These are phyloP conservation scores for Cercospora berteroae DNA, from an alignment of 2,329 filamentous ascomycete species.

Conservation along the genomic window DNA sequence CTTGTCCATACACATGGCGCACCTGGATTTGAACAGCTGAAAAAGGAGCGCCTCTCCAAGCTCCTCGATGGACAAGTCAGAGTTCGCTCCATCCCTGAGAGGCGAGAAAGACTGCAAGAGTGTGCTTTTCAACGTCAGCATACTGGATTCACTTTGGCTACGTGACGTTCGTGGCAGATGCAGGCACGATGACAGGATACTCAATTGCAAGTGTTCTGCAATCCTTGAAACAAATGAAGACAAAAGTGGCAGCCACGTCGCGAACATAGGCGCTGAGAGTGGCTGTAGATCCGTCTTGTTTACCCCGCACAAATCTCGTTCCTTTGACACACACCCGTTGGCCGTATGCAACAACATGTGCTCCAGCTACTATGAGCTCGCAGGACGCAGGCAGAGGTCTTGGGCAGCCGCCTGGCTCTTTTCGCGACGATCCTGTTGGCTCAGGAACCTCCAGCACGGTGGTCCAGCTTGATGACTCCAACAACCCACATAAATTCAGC, in stretches of 20 bases:
- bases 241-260: neutral
- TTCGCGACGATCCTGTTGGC: neutral
- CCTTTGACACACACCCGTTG: neutral
- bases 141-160: neutral
- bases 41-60: neutral
- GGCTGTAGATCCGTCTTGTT: neutral
- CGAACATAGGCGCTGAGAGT: neutral
- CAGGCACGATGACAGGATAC: neutral
- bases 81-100: neutral
- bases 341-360: neutral
- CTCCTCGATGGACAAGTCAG: neutral
- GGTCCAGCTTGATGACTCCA: neutral
- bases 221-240: neutral
- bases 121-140: neutral
- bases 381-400: neutral
- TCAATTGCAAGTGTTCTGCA: neutral
- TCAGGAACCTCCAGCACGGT: neutral
- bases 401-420: neutral
- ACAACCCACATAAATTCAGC: neutral
- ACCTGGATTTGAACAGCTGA: neutral
- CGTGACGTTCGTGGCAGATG: neutral
- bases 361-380: neutral
- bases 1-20: neutral
- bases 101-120: neutral
- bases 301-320: neutral